Evolutionary conservation across 2,329 filamentous ascomycete genomes (phyloP).

Genomic region (Chaetomiaceae sp.): DNA sequence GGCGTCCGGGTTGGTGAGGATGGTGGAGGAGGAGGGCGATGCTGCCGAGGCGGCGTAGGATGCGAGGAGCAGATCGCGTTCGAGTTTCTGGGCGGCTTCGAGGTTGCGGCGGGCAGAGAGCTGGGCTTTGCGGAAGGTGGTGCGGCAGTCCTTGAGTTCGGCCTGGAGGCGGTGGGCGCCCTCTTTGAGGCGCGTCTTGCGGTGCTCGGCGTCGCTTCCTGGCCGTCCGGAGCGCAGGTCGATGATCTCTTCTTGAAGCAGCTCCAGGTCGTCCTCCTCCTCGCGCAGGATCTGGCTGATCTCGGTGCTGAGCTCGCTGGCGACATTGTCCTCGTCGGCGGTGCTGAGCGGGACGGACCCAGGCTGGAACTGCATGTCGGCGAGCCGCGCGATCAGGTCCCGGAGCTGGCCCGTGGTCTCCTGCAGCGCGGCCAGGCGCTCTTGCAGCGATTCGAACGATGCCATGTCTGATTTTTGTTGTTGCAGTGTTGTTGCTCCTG

Average conservation of each 20-base stretch:
- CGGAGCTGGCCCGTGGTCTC: conserved; percentile 55
- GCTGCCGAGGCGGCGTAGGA: conserved; percentile 43
- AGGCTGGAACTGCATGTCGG: conserved; percentile 53
- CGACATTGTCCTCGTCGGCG: conserved; percentile 47
- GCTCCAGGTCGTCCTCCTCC: conserved; percentile 77
- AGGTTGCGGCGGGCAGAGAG: conserved; percentile 71
- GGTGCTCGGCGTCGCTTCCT: conserved; percentile 53
- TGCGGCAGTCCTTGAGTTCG: conserved; percentile 63
- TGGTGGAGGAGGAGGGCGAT: conserved; percentile 7
- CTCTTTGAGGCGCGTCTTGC: conserved; percentile 61
- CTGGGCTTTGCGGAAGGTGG: conserved; percentile 76
- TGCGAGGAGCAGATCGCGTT: conserved; percentile 70
- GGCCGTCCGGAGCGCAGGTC: conserved; percentile 54
- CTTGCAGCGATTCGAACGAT: conserved; percentile 56
- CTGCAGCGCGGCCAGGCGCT: conserved; percentile 56
- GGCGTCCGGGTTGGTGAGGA: conserved; percentile 15
- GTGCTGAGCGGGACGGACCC: conserved; percentile 50
- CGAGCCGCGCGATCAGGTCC: conserved; percentile 56
- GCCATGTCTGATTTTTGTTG: conserved; percentile 32
- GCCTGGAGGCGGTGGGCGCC: conserved; percentile 60
- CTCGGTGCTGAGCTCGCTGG: conserved; percentile 71
- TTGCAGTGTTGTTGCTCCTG: background rate
- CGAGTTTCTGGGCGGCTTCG: conserved; percentile 66
- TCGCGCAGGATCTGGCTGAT: conserved; percentile 74
- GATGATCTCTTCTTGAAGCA: conserved; percentile 71